These are phyloP conservation scores for Aurifilum marmelostoma DNA, from an alignment of 2,329 filamentous ascomycete species.

Conservation along the genomic window DNA sequence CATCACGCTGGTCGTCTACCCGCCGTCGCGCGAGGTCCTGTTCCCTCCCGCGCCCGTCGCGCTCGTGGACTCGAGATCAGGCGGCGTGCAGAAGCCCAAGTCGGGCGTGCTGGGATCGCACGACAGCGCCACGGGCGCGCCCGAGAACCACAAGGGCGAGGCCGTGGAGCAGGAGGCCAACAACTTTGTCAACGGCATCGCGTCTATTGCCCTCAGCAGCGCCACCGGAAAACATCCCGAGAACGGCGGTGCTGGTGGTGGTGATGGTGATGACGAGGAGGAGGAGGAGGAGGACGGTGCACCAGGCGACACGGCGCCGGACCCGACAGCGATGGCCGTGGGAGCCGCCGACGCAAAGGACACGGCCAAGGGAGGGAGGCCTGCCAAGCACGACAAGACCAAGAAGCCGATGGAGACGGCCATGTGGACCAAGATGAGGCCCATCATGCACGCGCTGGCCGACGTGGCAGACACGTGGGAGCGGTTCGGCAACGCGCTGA, in stretches of 20 bases:
- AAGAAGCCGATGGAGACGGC: conserved; percentile 76
- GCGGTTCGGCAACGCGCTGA: conserved; percentile 58
- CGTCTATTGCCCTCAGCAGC: conserved; percentile 72
- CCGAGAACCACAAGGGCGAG: conserved; percentile 82
- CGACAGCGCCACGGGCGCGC: conserved; percentile 78
- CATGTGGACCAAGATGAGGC: conserved; percentile 71
- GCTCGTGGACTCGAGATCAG: conserved; percentile 69
- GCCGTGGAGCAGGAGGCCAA: conserved; percentile 82
- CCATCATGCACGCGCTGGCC: conserved; percentile 64
- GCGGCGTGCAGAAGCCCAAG: conserved; percentile 76
- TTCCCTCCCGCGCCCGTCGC: conserved; percentile 81
- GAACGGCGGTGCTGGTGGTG: conserved; percentile 56
- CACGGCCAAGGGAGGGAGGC: conserved; percentile 50
- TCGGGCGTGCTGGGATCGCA: conserved; percentile 76
- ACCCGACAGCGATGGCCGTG: conserved; percentile 43
- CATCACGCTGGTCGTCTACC: conserved; percentile 68
- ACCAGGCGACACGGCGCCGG: conserved; percentile 35
- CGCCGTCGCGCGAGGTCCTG: conserved; percentile 61
- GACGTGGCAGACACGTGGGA: conserved; percentile 56
- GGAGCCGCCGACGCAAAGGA: conserved; percentile 47
- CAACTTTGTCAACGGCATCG: conserved; percentile 77
- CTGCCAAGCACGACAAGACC: conserved; percentile 69
- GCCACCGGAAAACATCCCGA: conserved; percentile 78
- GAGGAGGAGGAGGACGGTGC: conserved; percentile 40
- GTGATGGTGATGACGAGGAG: conserved; percentile 48